A percentile compares a stretch with the other conserved stretches of the same genome.
Evolutionary conservation across 495 filamentous ascomycete species (phyloP).

Genomic region (Glutinoglossum americanum): DNA sequence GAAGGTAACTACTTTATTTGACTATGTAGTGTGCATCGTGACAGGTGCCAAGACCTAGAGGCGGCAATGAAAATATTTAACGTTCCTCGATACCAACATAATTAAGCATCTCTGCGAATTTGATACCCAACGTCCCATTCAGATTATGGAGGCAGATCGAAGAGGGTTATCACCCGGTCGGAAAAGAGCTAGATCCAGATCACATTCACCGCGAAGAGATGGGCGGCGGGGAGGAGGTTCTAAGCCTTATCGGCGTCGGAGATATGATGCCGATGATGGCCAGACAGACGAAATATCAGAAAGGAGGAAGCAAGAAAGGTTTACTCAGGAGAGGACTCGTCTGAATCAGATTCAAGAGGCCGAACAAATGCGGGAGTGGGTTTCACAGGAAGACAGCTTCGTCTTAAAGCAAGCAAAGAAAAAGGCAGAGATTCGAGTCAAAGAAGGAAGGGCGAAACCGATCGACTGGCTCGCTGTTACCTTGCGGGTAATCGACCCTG

Average conservation of each 20-base stretch:
- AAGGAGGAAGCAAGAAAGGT: slow-evolving; percentile 18
- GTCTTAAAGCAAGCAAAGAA: slow-evolving; percentile 95
- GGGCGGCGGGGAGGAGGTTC: slow-evolving; percentile 18
- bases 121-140: neutral
- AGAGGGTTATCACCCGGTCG: neutral
- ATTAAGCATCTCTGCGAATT: neutral
- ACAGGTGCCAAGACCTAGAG: neutral
- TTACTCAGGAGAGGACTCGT: slow-evolving; percentile 13
- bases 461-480: slow-evolving; percentile 94
- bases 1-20: no score
- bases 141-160: neutral
- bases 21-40: no score
- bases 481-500: slow-evolving; percentile 67
- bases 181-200: slow-evolving; percentile 11
- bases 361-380: slow-evolving; percentile 62
- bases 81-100: neutral
- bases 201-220: slow-evolving; percentile 22
- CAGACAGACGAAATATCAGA: slow-evolving; percentile 16
- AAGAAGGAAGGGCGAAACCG: slow-evolving; percentile 74
- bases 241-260: slow-evolving; percentile 7
- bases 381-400: slow-evolving; percentile 87
- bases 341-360: slow-evolving; percentile 45
- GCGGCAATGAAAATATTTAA: neutral
- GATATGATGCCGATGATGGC: slow-evolving; percentile 11
- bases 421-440: slow-evolving; percentile 92